phyloP scores from a whole-genome alignment of 805 yeast genomes.

The Kuraishia capsulata region DNA sequence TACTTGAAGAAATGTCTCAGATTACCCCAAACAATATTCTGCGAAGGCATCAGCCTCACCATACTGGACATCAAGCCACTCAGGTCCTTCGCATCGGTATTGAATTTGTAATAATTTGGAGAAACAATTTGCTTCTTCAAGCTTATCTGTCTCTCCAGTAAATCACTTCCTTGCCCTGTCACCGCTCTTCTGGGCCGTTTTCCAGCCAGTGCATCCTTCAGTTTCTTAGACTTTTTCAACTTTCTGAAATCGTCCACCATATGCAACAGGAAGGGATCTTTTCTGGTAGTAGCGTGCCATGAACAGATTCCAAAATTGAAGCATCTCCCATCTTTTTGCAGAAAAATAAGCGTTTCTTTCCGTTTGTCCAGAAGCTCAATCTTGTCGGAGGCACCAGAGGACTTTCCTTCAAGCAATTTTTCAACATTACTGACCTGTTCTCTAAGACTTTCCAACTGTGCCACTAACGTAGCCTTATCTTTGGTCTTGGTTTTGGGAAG shows the following conservation, averaged over 20 bases:
- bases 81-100: conserved; percentile 6
- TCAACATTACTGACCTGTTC: too few species aligned
- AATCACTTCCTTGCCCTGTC: background rate
- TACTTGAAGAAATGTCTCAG: conserved; percentile 26
- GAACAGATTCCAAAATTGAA: conserved; percentile 1
- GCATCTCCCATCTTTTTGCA: background rate
- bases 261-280: conserved; percentile 2
- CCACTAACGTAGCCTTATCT: too few species aligned
- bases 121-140: conserved; percentile 3
- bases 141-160: conserved; percentile 2
- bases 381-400: background rate
- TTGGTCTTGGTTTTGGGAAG: too few species aligned
- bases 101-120: background rate
- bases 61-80: background rate
- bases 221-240: conserved; percentile 6
- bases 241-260: conserved; percentile 3
- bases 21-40: conserved; percentile 25
- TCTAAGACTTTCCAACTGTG: too few species aligned
- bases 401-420: too few species aligned
- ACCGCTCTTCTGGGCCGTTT: background rate
- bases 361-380: background rate
- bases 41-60: conserved; percentile 14
- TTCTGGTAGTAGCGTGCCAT: conserved; percentile 1
- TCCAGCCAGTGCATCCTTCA: conserved; percentile 1
- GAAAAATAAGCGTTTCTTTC: background rate